Evolutionary conservation across 208 protist genomes (phyloP).

Genomic region (Leptomonas pyrrhocoris): DNA sequence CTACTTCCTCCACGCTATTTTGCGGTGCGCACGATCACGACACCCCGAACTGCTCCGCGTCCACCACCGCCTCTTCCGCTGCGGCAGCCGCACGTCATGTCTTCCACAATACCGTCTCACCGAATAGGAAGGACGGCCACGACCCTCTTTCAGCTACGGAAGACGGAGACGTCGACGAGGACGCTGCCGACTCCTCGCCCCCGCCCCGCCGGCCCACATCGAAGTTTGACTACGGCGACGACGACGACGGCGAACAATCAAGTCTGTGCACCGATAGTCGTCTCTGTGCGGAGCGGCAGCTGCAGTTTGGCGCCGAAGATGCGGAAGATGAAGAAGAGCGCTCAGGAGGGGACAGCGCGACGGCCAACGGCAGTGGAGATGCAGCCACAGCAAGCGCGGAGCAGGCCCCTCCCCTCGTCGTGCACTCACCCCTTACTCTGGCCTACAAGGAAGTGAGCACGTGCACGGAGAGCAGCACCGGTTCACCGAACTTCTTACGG

Average conservation of each 20-base stretch:
- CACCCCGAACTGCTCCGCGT: too few relatives aligned
- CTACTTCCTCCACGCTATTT: too few relatives aligned
- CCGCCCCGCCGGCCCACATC: conserved; percentile 1
- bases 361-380: neutral
- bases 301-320: neutral
- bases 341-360: neutral
- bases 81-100: too few relatives aligned
- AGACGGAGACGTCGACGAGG: neutral
- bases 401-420: neutral
- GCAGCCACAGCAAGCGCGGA: neutral
- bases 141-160: too few relatives aligned
- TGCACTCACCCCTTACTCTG: neutral
- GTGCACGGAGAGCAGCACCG: conserved; percentile 7
- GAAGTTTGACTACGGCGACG: neutral
- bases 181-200: conserved; percentile 3
- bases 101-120: too few relatives aligned
- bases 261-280: neutral
- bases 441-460: neutral
- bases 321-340: neutral
- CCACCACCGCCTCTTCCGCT: too few relatives aligned
- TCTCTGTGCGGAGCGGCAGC: conserved; percentile 4
- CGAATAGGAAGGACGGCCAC: too few relatives aligned
- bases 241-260: neutral
- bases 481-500: conserved; percentile 11
- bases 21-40: too few relatives aligned